Evolutionary conservation across 768 basidiomycete genomes (phyloP), one percentile per base, ranked within the genome.

Genomic region (Suillus luteus): DNA sequence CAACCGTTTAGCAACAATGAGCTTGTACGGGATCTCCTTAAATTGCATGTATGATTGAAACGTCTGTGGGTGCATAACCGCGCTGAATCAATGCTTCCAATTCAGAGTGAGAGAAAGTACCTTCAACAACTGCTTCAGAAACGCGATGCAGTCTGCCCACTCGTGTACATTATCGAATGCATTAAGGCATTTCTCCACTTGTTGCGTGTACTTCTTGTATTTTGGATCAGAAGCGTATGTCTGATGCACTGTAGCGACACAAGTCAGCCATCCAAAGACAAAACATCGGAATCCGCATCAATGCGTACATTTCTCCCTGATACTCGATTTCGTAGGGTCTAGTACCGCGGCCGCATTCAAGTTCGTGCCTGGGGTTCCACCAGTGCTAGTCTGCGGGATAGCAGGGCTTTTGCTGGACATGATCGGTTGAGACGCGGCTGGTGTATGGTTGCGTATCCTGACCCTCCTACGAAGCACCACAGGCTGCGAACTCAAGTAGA

Each of bases 91-190:
- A 52, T 35, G 27, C 1, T 17, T 40, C 51, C 17, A 61, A 31
- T 59, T 33, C n/a, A 51, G 48, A 38, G 4, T 40, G 41, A 57
- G 38, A 38, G 37, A 27, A 48, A 75, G 51, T 69, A 93, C 95
- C 84, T 97, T 97, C 64, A 96, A 85, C 65, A 97, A 77, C 68
- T 95, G 91, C 73, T 96, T 96, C 75, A 99, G 77, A 78, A 99
- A 99, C 46, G 96, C 90, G 72, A 97, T 99, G 75, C 95, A 99
- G 79, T 99, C 97, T 64, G 97, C 96, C 97, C 97, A 99, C 79
- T 99, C 97, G 63, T 96, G 93, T 64, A 97, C 94, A 71, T 88
- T 93, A 72, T 97, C 95, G 71, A 99, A 99, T 1, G 94, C 89
- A 65, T 88, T 90, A 55, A 99, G 82, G 69, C 92, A 94, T 77